A percentile compares a stretch with the other conserved stretches of the same genome.
These are phyloP conservation scores for Sistotremastrum suecicum DNA, from an alignment of 768 basidiomycete genomes.

Conservation along the genomic window DNA sequence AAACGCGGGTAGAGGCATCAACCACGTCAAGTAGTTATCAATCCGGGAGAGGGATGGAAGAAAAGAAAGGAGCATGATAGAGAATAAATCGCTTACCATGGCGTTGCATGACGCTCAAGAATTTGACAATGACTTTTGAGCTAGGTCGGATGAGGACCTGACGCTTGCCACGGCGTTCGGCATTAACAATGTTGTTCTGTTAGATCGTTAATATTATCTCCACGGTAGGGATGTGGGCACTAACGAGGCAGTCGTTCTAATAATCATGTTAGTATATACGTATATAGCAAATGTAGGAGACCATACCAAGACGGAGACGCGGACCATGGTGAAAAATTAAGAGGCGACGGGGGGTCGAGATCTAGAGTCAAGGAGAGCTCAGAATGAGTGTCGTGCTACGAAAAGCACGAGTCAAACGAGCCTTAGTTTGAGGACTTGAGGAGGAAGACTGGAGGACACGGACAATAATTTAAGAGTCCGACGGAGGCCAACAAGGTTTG, in stretches of 20 bases:
- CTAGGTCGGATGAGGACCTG: slow-evolving; percentile 97
- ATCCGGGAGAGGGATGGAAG: slow-evolving; percentile 33
- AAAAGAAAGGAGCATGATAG: background rate
- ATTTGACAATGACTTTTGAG: slow-evolving; percentile 96
- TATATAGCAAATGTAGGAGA: background rate
- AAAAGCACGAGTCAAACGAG: slow-evolving; percentile 65
- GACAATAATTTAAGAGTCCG: too few species aligned
- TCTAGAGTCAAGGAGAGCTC: slow-evolving; percentile 32
- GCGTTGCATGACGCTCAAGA: slow-evolving; percentile 96
- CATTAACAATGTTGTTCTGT: slow-evolving; percentile 98
- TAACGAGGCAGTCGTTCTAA: slow-evolving; percentile 48
- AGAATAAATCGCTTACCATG: slow-evolving; percentile 52
- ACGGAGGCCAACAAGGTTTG: too few species aligned
- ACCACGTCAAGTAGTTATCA: slow-evolving; percentile 76
- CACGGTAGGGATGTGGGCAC: slow-evolving; percentile 5
- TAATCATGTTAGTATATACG: slow-evolving; percentile 2
- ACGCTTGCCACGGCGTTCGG: slow-evolving; percentile 98
- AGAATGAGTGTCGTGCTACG: slow-evolving; percentile 75
- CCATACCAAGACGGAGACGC: slow-evolving; percentile 65
- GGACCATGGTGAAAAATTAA: slow-evolving; percentile 54
- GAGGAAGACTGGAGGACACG: background rate
- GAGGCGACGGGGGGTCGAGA: slow-evolving; percentile 10
- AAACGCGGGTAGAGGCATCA: slow-evolving; percentile 41
- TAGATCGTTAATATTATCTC: background rate
- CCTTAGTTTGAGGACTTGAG: slow-evolving; percentile 22